Evolutionary conservation across 2,329 filamentous ascomycete genomes (phyloP), one percentile per base, ranked within the genome.

Genomic region (Chaetothyriales sp.): DNA sequence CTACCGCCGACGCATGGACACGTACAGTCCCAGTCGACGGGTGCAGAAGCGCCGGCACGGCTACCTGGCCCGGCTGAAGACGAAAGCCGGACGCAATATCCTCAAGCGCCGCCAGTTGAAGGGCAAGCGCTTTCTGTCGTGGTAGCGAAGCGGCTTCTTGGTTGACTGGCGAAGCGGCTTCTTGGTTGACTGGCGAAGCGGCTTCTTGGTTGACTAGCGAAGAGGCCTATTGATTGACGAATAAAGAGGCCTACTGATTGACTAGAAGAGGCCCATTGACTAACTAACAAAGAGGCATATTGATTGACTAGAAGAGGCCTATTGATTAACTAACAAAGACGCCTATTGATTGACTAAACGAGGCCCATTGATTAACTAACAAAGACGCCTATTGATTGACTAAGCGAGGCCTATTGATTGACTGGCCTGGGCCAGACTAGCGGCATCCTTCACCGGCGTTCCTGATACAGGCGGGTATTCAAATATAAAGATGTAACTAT

Each of bases 31-130:
- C 8, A 79, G 74, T 48, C 76, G 81, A 56, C 62, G 73, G 45
- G 76, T 81, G 44, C 71, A 80, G 63, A 83, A 82, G 68, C 70
- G 80, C 56, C 71, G 79, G 60, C 76, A 80, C 66, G 79, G 79
- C 2, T 82, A 80, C 61, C 62, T 82, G 54, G 67, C 73, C 8
- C 65, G 80, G 59, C 57, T 79, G 55, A 69, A 69, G 61, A 71
- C 70, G 19, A 71, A 73, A 61, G 75, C 71, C 49, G 80, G 80
- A 20, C 67, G 75, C 61, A 72, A 72, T 64, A 68, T 75, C 47
- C 58, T 83, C 57, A 72, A 71, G 65, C 69, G 77, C 62, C 69
- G 79, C 63, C 67, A 70, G 60, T 62, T 70, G 51, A 81, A 77
- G 70, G 73, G 75, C 20, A 70, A 77, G 64, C 72, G 65, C 57